phyloP scores from a whole-genome alignment of 2,329 filamentous ascomycete species.

The Apiospora aurea region DNA sequence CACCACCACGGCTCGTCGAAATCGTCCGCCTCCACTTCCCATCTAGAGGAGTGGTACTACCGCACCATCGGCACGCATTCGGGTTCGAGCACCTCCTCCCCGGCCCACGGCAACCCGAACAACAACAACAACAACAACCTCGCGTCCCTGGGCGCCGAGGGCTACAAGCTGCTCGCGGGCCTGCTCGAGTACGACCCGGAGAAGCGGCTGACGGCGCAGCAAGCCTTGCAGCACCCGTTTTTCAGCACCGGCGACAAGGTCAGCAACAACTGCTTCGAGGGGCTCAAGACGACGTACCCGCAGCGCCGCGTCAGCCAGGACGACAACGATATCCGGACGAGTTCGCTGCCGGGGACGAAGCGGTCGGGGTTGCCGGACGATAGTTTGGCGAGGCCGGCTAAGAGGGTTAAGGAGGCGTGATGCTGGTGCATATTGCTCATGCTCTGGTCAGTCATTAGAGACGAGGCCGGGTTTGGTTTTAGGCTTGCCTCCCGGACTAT shows the following conservation, averaged over 20 bases:
- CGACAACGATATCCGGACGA: slow-evolving; percentile 93
- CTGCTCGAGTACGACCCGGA: slow-evolving; percentile 93
- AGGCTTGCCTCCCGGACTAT: too few relatives aligned
- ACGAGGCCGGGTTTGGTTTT: background rate
- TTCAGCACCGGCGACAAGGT: slow-evolving; percentile 79
- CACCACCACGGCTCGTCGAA: slow-evolving; percentile 52
- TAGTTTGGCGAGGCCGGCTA: slow-evolving; percentile 62
- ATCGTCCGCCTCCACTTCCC: slow-evolving; percentile 66
- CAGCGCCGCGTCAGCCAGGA: slow-evolving; percentile 90
- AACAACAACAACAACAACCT: slow-evolving; percentile 47
- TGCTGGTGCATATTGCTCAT: background rate
- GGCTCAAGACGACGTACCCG: slow-evolving; percentile 87
- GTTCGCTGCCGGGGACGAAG: slow-evolving; percentile 90
- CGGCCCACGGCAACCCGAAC: slow-evolving; percentile 23
- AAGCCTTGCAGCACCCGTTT: slow-evolving; percentile 90
- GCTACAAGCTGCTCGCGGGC: slow-evolving; percentile 80
- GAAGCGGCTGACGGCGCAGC: slow-evolving; percentile 84
- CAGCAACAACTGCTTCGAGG: slow-evolving; percentile 88
- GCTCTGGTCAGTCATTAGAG: background rate
- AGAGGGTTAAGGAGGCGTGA: slow-evolving; percentile 65
- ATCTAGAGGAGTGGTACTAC: slow-evolving; percentile 44
- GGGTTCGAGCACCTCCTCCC: slow-evolving; percentile 29
- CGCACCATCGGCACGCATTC: slow-evolving; percentile 39
- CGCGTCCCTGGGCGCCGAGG: slow-evolving; percentile 74
- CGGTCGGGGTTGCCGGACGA: slow-evolving; percentile 87